phyloP scores from a whole-genome alignment of 2,329 filamentous ascomycete species.

The Fusarium globosum region DNA sequence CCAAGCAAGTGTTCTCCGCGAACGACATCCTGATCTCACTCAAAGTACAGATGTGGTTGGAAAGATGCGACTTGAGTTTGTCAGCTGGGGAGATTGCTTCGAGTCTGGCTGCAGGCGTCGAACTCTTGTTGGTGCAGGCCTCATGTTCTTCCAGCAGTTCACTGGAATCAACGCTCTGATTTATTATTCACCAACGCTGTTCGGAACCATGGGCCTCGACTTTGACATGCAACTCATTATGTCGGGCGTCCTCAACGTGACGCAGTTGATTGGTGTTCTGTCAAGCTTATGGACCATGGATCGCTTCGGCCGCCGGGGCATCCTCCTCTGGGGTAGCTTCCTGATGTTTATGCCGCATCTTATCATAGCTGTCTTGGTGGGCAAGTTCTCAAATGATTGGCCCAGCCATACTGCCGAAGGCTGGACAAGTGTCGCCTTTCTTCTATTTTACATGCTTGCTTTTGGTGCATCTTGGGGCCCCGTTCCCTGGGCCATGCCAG shows the following conservation, averaged over 20 bases:
- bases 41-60: slow-evolving; percentile 46
- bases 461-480: slow-evolving; percentile 71
- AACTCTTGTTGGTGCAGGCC: slow-evolving; percentile 57
- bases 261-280: slow-evolving; percentile 51
- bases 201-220: slow-evolving; percentile 63
- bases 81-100: slow-evolving; percentile 62
- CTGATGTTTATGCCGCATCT: slow-evolving; percentile 45
- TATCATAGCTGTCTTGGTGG: slow-evolving; percentile 44
- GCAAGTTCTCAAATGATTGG: slow-evolving; percentile 41
- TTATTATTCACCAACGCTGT: slow-evolving; percentile 70
- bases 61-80: slow-evolving; percentile 59
- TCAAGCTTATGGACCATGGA: slow-evolving; percentile 58
- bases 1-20: slow-evolving; percentile 44
- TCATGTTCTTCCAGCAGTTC: slow-evolving; percentile 67
- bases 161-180: slow-evolving; percentile 57
- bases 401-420: slow-evolving; percentile 39
- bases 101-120: slow-evolving; percentile 59
- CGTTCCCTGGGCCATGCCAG: slow-evolving; percentile 59
- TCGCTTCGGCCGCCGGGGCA: slow-evolving; percentile 42
- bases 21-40: slow-evolving; percentile 50
- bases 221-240: slow-evolving; percentile 48
- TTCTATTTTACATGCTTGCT: slow-evolving; percentile 65
- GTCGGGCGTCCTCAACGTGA: slow-evolving; percentile 48
- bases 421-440: slow-evolving; percentile 46
- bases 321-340: slow-evolving; percentile 42